These are phyloP conservation scores for Chaetomium fimeti DNA, from an alignment of 495 filamentous ascomycete genomes.

Conservation along the genomic window DNA sequence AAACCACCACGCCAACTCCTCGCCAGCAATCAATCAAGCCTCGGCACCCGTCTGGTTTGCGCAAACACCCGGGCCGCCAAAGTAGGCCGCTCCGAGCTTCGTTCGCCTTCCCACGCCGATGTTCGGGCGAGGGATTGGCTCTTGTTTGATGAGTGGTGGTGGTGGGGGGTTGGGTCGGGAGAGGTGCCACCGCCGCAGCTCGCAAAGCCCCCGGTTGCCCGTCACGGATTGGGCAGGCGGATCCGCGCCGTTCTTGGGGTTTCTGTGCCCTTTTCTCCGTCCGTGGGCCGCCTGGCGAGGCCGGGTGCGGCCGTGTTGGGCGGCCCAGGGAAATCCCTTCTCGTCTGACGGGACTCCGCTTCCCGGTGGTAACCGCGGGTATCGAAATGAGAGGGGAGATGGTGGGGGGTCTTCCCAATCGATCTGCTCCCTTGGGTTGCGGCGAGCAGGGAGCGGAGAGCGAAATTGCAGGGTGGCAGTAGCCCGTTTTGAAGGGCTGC, in stretches of 20 bases:
- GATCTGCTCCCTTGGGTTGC: background rate
- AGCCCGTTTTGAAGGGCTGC: conserved; percentile 6
- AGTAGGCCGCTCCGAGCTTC: conserved; percentile 2
- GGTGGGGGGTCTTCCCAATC: conserved; percentile 6
- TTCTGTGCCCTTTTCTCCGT: background rate
- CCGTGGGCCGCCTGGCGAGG: conserved; percentile 4
- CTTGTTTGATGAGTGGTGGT: too few relatives aligned
- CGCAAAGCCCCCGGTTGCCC: background rate
- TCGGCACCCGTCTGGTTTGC: background rate
- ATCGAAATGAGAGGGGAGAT: background rate
- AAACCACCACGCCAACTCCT: too few relatives aligned
- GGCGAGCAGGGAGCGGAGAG: background rate
- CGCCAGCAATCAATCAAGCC: conserved; percentile 3
- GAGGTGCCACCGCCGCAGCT: background rate
- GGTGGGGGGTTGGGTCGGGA: too few relatives aligned
- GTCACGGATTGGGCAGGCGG: conserved; percentile 1
- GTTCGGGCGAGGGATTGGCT: background rate
- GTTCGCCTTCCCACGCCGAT: background rate
- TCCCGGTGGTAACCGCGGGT: conserved; percentile 7
- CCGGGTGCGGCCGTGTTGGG: conserved; percentile 7
- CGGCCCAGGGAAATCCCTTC: background rate
- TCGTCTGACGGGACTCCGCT: conserved; percentile 7
- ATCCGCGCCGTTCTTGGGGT: background rate
- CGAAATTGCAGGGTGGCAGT: conserved; percentile 22
- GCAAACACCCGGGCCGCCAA: conserved; percentile 9